phyloP scores from a whole-genome alignment of 768 basidiomycete species.

The Lactarius hatsudake region DNA sequence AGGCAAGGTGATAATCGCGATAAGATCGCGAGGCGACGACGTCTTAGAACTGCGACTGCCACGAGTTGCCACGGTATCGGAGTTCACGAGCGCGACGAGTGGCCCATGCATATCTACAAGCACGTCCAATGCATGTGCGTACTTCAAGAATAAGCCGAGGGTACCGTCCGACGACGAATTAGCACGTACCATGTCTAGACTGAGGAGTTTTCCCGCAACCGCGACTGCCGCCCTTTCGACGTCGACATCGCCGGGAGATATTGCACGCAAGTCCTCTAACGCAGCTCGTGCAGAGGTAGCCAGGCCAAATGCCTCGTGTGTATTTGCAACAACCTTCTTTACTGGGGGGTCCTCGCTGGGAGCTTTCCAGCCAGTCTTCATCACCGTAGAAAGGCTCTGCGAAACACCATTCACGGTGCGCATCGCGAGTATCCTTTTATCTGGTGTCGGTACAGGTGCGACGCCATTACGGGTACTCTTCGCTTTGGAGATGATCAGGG shows the following conservation, averaged over 20 bases:
- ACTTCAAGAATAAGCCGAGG: constrained; percentile 38
- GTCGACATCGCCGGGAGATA: constrained; percentile 51
- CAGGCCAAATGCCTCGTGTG: constrained; percentile 35
- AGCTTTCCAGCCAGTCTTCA: constrained; percentile 62
- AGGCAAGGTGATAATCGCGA: constrained; percentile 44
- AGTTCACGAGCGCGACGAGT: constrained; percentile 36
- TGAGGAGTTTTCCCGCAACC: constrained; percentile 62
- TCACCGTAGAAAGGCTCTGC: constrained; percentile 49
- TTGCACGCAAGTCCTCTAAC: constrained; percentile 45
- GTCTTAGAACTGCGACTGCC: constrained; percentile 21
- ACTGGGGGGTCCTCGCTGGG: constrained; percentile 32
- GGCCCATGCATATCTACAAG: constrained; percentile 47
- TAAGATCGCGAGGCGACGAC: constrained; percentile 17
- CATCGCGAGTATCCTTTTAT: constrained; percentile 45
- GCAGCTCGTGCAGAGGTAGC: constrained; percentile 44
- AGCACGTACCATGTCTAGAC: constrained; percentile 64
- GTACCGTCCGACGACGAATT: background rate
- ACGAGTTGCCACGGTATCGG: background rate
- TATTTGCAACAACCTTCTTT: constrained; percentile 31
- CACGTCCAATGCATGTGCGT: constrained; percentile 46
- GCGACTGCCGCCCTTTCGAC: constrained; percentile 73
- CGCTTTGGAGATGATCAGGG: constrained; percentile 31
- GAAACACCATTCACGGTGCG: constrained; percentile 59
- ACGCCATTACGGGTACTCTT: constrained; percentile 14
- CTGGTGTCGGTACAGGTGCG: constrained; percentile 5